These are phyloP conservation scores for Macroventuria anomochaeta DNA, from an alignment of 2,329 filamentous ascomycete genomes.

Conservation along the genomic window DNA sequence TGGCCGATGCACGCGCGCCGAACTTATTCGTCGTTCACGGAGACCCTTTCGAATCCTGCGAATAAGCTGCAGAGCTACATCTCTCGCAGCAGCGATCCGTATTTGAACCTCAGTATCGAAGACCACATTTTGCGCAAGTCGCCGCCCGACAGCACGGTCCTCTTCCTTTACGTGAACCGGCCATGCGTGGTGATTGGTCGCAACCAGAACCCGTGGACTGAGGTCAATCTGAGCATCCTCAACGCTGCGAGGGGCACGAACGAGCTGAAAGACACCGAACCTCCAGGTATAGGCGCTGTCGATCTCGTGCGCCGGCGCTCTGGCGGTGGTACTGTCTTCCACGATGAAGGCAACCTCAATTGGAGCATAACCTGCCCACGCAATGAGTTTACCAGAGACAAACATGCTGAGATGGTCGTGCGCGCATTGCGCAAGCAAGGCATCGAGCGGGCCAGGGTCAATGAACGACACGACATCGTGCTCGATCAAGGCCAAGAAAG, in stretches of 20 bases:
- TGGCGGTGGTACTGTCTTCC: conserved; percentile 92
- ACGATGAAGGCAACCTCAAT: conserved; percentile 92
- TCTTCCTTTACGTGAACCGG: conserved; percentile 87
- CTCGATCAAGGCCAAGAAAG: conserved; percentile 60
- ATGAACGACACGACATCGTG: conserved; percentile 92
- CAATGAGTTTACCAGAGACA: conserved; percentile 77
- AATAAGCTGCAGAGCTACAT: conserved; percentile 55
- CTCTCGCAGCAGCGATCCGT: conserved; percentile 70
- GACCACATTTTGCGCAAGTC: conserved; percentile 83
- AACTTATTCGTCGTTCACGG: conserved; percentile 33
- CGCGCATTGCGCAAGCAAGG: conserved; percentile 73
- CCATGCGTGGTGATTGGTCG: conserved; percentile 90
- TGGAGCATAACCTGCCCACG: conserved; percentile 90
- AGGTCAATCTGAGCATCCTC: conserved; percentile 76
- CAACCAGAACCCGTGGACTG: conserved; percentile 97
- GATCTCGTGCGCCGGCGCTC: conserved; percentile 81
- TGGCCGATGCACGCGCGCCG: background rate
- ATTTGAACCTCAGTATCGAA: conserved; percentile 91
- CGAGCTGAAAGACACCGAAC: conserved; percentile 39
- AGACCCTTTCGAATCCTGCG: conserved; percentile 38
- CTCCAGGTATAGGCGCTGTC: conserved; percentile 52
- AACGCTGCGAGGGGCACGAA: conserved; percentile 44
- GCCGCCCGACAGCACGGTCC: conserved; percentile 72
- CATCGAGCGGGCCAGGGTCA: conserved; percentile 71
- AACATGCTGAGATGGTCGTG: conserved; percentile 91